phyloP scores from a whole-genome alignment of 352 stramenopile genomes.

The Globisporangium viniferum region DNA sequence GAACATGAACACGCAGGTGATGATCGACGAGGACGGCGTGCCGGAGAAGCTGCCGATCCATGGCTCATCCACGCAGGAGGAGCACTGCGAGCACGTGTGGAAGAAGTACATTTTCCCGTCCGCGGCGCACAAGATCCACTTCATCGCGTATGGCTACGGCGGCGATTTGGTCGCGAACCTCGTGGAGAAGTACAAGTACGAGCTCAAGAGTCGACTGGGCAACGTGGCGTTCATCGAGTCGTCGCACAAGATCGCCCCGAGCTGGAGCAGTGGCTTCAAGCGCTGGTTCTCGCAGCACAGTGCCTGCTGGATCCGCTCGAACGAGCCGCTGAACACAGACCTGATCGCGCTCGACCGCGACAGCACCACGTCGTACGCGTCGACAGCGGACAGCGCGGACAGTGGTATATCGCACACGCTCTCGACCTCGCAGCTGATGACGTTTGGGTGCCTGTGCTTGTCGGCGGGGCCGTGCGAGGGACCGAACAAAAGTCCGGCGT shows the following conservation, averaged over 20 bases:
- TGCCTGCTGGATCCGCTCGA: conserved; percentile 73
- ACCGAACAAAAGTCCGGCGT: conserved; percentile 53
- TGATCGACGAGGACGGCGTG: conserved; percentile 51
- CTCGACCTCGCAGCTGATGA: conserved; percentile 31
- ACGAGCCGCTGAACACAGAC: conserved; percentile 63
- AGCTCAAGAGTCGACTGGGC: conserved; percentile 75
- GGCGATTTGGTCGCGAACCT: conserved; percentile 76
- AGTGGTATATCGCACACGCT: conserved; percentile 28
- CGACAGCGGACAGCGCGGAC: conserved; percentile 22
- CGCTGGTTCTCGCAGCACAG: conserved; percentile 81
- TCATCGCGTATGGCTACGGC: conserved; percentile 86
- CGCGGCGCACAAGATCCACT: conserved; percentile 82
- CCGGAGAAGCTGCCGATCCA: conserved; percentile 80
- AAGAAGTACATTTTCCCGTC: conserved; percentile 83
- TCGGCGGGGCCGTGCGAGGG: conserved; percentile 64
- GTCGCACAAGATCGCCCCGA: conserved; percentile 71
- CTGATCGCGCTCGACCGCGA: conserved; percentile 26
- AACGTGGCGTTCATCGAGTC: conserved; percentile 89
- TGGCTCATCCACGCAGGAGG: conserved; percentile 78
- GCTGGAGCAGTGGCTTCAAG: conserved; percentile 71
- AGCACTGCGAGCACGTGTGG: conserved; percentile 88
- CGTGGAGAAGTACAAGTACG: conserved; percentile 75
- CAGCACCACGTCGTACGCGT: conserved; percentile 18
- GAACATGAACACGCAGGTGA: conserved; percentile 88
- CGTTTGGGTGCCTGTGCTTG: conserved; percentile 74